These are phyloP conservation scores for Gastrodia elata DNA, from an alignment of 106 monocot genomes.

Conservation along the genomic window DNA sequence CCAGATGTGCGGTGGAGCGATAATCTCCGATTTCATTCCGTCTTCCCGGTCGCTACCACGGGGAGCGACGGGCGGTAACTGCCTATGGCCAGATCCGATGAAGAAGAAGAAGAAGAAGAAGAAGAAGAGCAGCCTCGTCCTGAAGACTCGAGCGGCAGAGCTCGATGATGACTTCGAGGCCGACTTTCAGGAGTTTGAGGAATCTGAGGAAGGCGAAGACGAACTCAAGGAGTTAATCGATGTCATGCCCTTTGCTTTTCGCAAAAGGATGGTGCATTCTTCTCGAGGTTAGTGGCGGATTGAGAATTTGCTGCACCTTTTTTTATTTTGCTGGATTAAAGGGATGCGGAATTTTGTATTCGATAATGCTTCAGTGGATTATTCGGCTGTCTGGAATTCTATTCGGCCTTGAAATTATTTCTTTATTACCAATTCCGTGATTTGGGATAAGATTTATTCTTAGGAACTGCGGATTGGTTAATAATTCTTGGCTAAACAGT, in stretches of 20 bases:
- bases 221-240: constrained; percentile 12
- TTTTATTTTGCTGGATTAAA: background rate
- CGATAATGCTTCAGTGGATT: background rate
- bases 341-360: background rate
- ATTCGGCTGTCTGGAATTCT: background rate
- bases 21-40: constrained; percentile 14
- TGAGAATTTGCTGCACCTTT: background rate
- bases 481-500: background rate
- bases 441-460: background rate
- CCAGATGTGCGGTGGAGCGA: constrained; percentile 24
- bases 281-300: constrained; percentile 8
- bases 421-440: background rate
- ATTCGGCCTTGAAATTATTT: background rate
- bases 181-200: constrained; percentile 27
- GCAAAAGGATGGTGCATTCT: background rate
- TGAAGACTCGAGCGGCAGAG: constrained; percentile 6
- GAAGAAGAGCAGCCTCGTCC: constrained; percentile 10
- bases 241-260: constrained; percentile 14
- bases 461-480: background rate
- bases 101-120: too few relatives aligned
- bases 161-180: constrained; percentile 31
- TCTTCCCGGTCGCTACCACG: background rate
- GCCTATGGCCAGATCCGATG: constrained; percentile 33
- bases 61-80: constrained; percentile 17
- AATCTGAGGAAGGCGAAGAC: constrained; percentile 29